Evolutionary conservation across 768 basidiomycete genomes (phyloP).

Genomic region (Asterophora lycoperdoides): DNA sequence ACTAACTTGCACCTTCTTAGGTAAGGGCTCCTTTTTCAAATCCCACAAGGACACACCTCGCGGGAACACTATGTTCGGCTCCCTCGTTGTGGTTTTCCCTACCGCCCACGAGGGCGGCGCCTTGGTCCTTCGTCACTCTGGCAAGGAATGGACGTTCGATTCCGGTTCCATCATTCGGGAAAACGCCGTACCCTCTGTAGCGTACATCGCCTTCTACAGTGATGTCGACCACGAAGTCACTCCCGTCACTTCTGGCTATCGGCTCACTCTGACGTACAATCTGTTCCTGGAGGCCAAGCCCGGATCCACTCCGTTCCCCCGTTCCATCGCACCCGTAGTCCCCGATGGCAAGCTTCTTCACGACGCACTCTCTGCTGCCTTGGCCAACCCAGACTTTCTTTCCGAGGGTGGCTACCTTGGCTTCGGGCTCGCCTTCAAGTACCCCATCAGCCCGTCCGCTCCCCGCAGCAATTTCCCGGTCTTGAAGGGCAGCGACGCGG

Average conservation of each 20-base stretch:
- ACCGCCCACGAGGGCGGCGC: conserved; percentile 42
- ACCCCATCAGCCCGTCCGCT: conserved; percentile 25
- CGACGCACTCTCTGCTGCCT: conserved; percentile 20
- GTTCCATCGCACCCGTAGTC: conserved; percentile 4
- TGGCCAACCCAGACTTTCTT: conserved; percentile 31
- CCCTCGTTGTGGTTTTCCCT: conserved; percentile 49
- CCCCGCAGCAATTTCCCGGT: not conserved
- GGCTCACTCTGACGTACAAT: conserved; percentile 41
- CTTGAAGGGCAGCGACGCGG: conserved; percentile 29
- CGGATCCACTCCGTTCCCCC: not conserved
- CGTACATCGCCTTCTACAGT: conserved; percentile 33
- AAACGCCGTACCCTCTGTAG: conserved; percentile 22
- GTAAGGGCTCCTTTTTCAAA: conserved; percentile 45
- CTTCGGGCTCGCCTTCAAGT: conserved; percentile 36
- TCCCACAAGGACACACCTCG: conserved; percentile 47
- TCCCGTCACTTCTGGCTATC: conserved; percentile 31
- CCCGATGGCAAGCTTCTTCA: conserved; percentile 10
- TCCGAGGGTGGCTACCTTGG: conserved; percentile 36
- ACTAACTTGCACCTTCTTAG: conserved; percentile 18
- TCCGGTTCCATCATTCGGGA: conserved; percentile 9
- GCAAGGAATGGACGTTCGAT: conserved; percentile 34
- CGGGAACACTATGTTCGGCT: conserved; percentile 42
- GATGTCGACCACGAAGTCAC: conserved; percentile 40
- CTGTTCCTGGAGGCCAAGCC: conserved; percentile 25
- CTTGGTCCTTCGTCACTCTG: conserved; percentile 32